These are phyloP conservation scores for Gnomoniopsis smithogilvyi DNA, from an alignment of 2,329 filamentous ascomycete genomes.

Conservation along the genomic window DNA sequence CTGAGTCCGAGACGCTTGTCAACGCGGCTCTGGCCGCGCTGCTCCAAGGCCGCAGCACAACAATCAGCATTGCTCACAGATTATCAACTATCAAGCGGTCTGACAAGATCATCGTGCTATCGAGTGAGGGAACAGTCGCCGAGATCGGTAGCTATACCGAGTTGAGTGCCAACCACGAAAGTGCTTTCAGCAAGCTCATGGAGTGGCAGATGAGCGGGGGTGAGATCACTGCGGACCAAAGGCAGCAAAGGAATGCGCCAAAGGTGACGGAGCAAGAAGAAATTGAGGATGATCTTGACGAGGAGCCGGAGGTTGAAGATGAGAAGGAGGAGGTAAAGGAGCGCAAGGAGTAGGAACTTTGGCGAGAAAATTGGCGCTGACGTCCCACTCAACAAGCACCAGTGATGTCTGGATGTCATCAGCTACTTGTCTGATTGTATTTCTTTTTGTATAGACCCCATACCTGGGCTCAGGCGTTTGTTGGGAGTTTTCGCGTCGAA, in stretches of 20 bases:
- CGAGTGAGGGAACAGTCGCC: constrained; percentile 80
- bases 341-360: not conserved
- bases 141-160: constrained; percentile 83
- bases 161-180: constrained; percentile 68
- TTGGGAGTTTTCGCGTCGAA: not conserved
- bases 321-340: not conserved
- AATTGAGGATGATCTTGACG: constrained; percentile 4
- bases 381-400: not conserved
- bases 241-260: not conserved
- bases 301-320: not conserved
- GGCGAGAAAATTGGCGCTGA: not conserved
- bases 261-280: constrained; percentile 3
- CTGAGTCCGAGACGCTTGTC: constrained; percentile 93
- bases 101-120: constrained; percentile 90
- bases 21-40: constrained; percentile 83
- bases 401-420: not conserved
- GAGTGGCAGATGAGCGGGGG: constrained; percentile 97
- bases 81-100: constrained; percentile 95
- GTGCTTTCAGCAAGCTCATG: constrained; percentile 94
- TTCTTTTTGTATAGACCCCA: not conserved
- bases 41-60: constrained; percentile 85
- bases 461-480: not conserved
- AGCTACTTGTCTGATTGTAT: not conserved
- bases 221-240: constrained; percentile 38
- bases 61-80: constrained; percentile 94